Conservation (phyloP, 805 yeast species). For the Ogataea thermomethanolica region DNA sequence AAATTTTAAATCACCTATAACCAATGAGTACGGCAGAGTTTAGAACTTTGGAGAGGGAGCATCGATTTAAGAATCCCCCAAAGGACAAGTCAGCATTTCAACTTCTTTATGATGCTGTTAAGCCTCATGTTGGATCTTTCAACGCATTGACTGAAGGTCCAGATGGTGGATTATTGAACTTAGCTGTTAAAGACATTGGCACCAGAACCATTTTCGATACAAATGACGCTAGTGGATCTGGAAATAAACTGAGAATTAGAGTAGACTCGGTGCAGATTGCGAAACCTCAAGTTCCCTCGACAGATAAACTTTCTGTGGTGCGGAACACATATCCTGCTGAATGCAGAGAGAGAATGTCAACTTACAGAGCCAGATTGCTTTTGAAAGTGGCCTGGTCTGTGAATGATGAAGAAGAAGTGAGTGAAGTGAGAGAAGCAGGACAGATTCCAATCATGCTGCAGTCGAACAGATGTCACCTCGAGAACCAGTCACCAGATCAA, state of each 20-base stretch:
- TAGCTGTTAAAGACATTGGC: slow-evolving; percentile 88
- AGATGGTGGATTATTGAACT: slow-evolving; percentile 77
- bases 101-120: slow-evolving; percentile 80
- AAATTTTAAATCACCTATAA: slow-evolving; percentile 6
- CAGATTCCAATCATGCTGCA: slow-evolving; percentile 87
- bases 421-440: slow-evolving; percentile 88
- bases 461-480: slow-evolving; percentile 88
- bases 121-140: slow-evolving; percentile 94
- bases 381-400: slow-evolving; percentile 82
- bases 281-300: slow-evolving; percentile 71
- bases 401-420: slow-evolving; percentile 78
- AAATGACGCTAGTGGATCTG: slow-evolving; percentile 60
- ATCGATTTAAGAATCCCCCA: slow-evolving; percentile 84
- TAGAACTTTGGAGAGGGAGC: slow-evolving; percentile 83
- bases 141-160: slow-evolving; percentile 91
- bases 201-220: slow-evolving; percentile 81
- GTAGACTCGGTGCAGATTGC: slow-evolving; percentile 88
- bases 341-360: slow-evolving; percentile 83
- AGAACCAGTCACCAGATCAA: slow-evolving; percentile 76
- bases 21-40: slow-evolving; percentile 46
- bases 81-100: slow-evolving; percentile 81
- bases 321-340: slow-evolving; percentile 81
- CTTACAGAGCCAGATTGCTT: slow-evolving; percentile 76
- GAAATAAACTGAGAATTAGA: slow-evolving; percentile 80
- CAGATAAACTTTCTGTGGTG: slow-evolving; percentile 71